Evolutionary conservation across 2,329 filamentous ascomycete species (phyloP).

Genomic region (Dendryphion nanum): DNA sequence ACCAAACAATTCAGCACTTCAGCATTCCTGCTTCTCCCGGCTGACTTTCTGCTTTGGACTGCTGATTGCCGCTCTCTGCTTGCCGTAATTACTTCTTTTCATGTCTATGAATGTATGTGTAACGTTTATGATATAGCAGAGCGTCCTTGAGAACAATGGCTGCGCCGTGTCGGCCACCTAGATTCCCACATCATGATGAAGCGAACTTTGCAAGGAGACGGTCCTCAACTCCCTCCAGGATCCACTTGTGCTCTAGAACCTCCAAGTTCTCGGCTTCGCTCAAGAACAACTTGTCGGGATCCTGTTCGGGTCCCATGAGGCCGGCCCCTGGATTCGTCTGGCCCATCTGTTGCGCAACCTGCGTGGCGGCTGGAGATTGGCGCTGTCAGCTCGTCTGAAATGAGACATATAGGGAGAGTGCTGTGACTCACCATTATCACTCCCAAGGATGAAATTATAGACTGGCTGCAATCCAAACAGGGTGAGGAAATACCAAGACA

Average conservation of each 20-base stretch:
- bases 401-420: background rate
- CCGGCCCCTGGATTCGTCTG: slow-evolving; percentile 71
- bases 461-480: slow-evolving; percentile 95
- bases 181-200: background rate
- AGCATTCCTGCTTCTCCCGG: too few relatives aligned
- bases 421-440: slow-evolving; percentile 77
- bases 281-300: slow-evolving; percentile 92
- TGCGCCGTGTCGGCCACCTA: too few relatives aligned
- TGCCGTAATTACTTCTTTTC: too few relatives aligned
- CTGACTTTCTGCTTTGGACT: too few relatives aligned
- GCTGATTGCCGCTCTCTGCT: too few relatives aligned
- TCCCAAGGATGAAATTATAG: slow-evolving; percentile 94
- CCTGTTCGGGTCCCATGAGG: slow-evolving; percentile 88
- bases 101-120: too few relatives aligned
- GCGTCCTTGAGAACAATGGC: too few relatives aligned
- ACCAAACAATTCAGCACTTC: too few relatives aligned
- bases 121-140: too few relatives aligned
- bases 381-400: slow-evolving; percentile 25
- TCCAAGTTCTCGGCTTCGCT: slow-evolving; percentile 93
- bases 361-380: slow-evolving; percentile 71
- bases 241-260: slow-evolving; percentile 90
- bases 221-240: slow-evolving; percentile 84
- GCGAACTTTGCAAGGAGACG: slow-evolving; percentile 62
- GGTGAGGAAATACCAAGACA: slow-evolving; percentile 98
- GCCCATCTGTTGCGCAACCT: slow-evolving; percentile 82